Base-by-base conservation (phyloP, 1,139 yeast species). In the Protomyces arabidopsidicola region DNA sequence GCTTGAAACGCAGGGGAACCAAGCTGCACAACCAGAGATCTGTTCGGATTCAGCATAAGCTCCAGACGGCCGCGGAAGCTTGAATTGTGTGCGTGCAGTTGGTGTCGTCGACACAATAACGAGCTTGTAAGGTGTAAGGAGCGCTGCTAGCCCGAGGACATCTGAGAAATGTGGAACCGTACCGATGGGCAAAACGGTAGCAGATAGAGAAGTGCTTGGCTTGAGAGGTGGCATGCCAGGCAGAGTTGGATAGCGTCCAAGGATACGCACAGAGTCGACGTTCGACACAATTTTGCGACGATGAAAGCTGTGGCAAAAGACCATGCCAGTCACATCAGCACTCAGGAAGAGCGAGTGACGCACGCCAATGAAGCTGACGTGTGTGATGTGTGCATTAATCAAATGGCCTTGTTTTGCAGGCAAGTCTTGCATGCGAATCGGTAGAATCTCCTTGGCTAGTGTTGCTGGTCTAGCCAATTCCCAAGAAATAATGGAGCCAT, bases 331-430 rank as follows among this genome's bases (percentile, higher is more conserved):
- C 4, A 75, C 74, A 71, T 88, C 93, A 1, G 82, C 77, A 5
- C 88, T 81, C 2, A 87, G 75, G 22, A 89, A 66, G 22, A 84
- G 84, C 10, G 84, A 79, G 66, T 82, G 85, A 67, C 85, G 79
- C 42, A 78, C 77, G 1, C 84, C 86, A 12, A 84, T 69, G 71
- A 87, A 88, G 12, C 77, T 74, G 1, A 87, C 67, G 31, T 81
- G 81, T 8, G 77, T 74, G 18, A 88, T 77, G 0, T 83, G 71
- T 0, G 80, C 71, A 2, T 79, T 79, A 5, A 71, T 70, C 8
- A 82, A 65, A 73, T 87, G 93, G 1, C 90, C 90, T 16, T 81
- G 81, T 68, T 70, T 75, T 10, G 27, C 66, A 70, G 48, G 71
- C 69, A 75, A 73, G 53, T 74, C 71, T 22, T 74, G 64, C 0